Conservation (phyloP, 192 early-diverging fungal species). For the Umbelopsis sp. region DNA sequence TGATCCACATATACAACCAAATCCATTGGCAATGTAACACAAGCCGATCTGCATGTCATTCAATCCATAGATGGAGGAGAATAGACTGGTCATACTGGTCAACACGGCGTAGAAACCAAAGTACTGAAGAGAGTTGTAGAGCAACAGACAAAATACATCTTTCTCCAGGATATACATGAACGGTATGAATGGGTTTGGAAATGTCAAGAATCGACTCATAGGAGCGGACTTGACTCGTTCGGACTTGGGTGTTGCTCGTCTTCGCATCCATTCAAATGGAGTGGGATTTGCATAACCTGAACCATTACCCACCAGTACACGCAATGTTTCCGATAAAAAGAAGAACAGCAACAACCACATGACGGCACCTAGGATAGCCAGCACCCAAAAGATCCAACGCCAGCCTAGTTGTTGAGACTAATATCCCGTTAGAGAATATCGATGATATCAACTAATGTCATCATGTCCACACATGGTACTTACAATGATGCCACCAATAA, state of each 20-base stretch:
- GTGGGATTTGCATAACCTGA: constrained; percentile 39
- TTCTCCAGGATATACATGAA: constrained; percentile 36
- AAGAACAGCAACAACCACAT: constrained; percentile 30
- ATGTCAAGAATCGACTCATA: constrained; percentile 35
- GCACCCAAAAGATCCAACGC: constrained; percentile 44
- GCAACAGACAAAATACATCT: constrained; percentile 33
- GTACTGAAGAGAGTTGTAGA: constrained; percentile 41
- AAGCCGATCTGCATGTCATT: constrained; percentile 41
- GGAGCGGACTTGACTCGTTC: constrained; percentile 14
- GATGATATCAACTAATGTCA: background rate
- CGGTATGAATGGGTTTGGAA: constrained; percentile 36
- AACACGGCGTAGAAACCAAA: constrained; percentile 41
- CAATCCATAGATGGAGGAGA: constrained; percentile 34
- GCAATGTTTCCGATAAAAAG: constrained; percentile 48
- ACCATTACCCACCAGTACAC: constrained; percentile 44
- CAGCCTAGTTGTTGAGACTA: constrained; percentile 10
- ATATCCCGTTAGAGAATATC: background rate
- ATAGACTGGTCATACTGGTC: constrained; percentile 41
- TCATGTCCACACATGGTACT: background rate
- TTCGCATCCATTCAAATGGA: constrained; percentile 21
- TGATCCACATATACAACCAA: constrained; percentile 45
- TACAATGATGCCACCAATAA: constrained; percentile 3
- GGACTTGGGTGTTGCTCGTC: background rate
- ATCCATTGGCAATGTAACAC: constrained; percentile 45
- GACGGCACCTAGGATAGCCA: constrained; percentile 29